Percentiles rank a stretch among this genome's conserved stretches.
Evolutionary conservation across 352 stramenopile genomes (phyloP).

Genomic region (Pythium rhizo-oryzae): DNA sequence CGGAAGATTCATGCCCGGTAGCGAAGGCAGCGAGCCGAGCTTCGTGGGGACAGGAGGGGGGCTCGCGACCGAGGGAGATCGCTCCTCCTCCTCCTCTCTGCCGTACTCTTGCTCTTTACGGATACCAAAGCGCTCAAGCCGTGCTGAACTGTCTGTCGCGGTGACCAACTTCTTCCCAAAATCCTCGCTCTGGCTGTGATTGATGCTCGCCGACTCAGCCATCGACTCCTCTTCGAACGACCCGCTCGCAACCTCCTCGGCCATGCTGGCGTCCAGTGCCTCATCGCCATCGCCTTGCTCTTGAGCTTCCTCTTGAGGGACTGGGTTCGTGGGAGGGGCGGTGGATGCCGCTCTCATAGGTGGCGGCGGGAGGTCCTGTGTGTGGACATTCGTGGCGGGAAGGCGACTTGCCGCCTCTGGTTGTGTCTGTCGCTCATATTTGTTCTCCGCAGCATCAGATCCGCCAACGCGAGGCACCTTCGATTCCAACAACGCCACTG

Average conservation of each 20-base stretch:
- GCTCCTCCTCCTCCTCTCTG: slow-evolving; percentile 31
- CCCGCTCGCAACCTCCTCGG: slow-evolving; percentile 54
- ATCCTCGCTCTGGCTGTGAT: slow-evolving; percentile 10
- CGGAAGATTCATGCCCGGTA: slow-evolving; percentile 6
- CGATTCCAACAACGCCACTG: neutral
- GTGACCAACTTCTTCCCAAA: neutral
- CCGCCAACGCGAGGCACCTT: too few relatives aligned
- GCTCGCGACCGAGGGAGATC: slow-evolving; percentile 14
- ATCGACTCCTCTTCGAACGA: slow-evolving; percentile 68
- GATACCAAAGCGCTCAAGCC: slow-evolving; percentile 18
- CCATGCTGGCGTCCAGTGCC: slow-evolving; percentile 53
- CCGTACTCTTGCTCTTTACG: slow-evolving; percentile 20
- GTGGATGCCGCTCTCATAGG: neutral
- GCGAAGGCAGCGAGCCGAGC: slow-evolving; percentile 12
- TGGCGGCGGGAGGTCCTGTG: neutral
- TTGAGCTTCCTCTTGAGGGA: too few relatives aligned
- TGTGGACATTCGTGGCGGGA: neutral
- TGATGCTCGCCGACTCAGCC: slow-evolving; percentile 31
- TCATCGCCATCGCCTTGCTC: slow-evolving; percentile 29
- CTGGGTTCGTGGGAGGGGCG: too few relatives aligned
- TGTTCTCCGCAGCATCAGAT: too few relatives aligned
- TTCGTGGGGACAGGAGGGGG: slow-evolving; percentile 26
- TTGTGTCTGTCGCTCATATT: too few relatives aligned
- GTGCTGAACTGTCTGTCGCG: neutral
- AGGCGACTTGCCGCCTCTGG: too few relatives aligned